phyloP scores from a whole-genome alignment of 495 filamentous ascomycete species.

The Penicillium coffeae region DNA sequence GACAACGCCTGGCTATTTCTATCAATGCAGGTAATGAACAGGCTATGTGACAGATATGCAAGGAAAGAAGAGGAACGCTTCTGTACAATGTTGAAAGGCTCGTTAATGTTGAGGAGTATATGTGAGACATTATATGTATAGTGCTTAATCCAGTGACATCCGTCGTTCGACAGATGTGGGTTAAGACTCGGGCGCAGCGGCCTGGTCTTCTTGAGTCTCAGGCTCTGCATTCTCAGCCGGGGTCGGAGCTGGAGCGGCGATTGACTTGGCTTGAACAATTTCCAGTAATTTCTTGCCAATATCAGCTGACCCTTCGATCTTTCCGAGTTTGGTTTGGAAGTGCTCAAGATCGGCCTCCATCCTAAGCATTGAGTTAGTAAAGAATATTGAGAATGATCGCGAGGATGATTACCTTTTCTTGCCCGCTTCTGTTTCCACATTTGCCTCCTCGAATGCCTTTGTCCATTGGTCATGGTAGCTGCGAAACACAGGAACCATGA shows the following conservation, averaged over 20 bases:
- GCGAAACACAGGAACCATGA: constrained; percentile 86
- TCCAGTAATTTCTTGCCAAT: constrained; percentile 63
- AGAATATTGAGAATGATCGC: not conserved
- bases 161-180: too few relatives aligned
- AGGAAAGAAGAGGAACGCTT: constrained; percentile 7
- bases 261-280: constrained; percentile 60
- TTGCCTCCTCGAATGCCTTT: constrained; percentile 65
- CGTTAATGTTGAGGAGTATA: not conserved
- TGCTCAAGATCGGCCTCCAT: constrained; percentile 76
- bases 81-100: constrained; percentile 13
- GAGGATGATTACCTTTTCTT: constrained; percentile 60
- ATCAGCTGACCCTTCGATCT: constrained; percentile 75
- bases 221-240: not conserved
- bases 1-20: constrained; percentile 25
- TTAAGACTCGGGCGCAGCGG: constrained; percentile 17
- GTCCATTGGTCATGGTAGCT: constrained; percentile 83
- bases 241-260: constrained; percentile 2
- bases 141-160: not conserved
- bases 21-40: constrained; percentile 18
- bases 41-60: constrained; percentile 15
- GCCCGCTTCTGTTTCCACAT: constrained; percentile 60
- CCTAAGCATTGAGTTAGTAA: constrained; percentile 42
- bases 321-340: constrained; percentile 69
- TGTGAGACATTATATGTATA: constrained; percentile 16
- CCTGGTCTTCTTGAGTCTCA: constrained; percentile 8